Percentiles rank a stretch among this genome's conserved stretches.
phyloP scores from a whole-genome alignment of 2,329 filamentous ascomycete genomes.

The Aaosphaeria pasadenensis region DNA sequence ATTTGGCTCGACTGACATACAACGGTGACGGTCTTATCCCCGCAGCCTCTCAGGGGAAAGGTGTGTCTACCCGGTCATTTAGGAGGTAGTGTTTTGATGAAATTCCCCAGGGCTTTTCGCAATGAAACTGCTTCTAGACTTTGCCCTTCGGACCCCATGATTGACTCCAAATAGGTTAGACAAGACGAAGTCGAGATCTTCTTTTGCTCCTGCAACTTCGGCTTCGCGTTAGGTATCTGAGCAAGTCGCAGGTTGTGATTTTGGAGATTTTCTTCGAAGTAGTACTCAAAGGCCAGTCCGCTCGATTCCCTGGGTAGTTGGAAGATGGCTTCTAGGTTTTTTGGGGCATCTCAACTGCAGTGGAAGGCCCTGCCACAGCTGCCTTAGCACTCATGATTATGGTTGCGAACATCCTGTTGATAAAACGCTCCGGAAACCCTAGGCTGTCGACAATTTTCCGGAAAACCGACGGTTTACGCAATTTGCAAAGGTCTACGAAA shows the following conservation, averaged over 20 bases:
- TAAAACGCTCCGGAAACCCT: background rate
- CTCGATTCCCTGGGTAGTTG: background rate
- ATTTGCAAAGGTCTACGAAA: too few species aligned
- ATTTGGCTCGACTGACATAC: too few species aligned
- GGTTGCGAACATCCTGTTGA: background rate
- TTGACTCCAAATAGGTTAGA: background rate
- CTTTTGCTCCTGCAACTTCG: background rate
- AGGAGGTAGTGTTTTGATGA: too few species aligned
- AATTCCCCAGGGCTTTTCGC: too few species aligned
- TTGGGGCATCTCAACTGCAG: background rate
- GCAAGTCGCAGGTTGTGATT: background rate
- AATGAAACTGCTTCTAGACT: too few species aligned
- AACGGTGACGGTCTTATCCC: too few species aligned
- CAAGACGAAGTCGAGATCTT: background rate
- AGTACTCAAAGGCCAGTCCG: background rate
- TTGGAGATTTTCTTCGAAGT: background rate
- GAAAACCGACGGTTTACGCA: too few species aligned
- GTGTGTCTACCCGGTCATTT: too few species aligned
- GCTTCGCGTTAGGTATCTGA: background rate
- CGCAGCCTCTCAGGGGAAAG: too few species aligned
- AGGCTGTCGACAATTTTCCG: too few species aligned
- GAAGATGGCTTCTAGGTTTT: background rate
- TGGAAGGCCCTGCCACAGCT: background rate
- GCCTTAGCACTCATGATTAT: background rate
- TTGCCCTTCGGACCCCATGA: background rate